Base-by-base conservation (phyloP, 495 filamentous ascomycete genomes). In the Aspergillus kassunensis region DNA sequence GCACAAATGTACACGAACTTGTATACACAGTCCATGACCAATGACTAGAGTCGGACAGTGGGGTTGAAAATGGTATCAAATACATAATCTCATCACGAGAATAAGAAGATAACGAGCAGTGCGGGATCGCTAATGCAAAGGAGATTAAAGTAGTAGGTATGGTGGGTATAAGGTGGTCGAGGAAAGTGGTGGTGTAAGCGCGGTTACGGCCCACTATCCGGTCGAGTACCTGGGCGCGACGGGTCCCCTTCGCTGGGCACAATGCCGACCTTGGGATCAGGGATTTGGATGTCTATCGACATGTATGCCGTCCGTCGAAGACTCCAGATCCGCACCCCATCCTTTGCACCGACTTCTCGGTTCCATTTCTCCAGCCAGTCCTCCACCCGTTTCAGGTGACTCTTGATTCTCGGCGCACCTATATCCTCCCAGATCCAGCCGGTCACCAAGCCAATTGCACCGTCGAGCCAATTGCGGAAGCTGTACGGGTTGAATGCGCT, bases 401-500 rank as follows among this genome's bases (percentile, higher is more conserved):
- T 65, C 67, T 96, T 96, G 10, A 84, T 78, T 18, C 71, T 78
- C 7, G 86, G 84, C 2, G 85, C 74, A 1, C 90, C 90, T 20
- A 93, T 37, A 62, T 97, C 93, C 44, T 99, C 93, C 88, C 89
- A 96, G 12, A 97, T 47, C 90, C 90, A 99, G 15, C 90, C 83
- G 3, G 93, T 97, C 23, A 88, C 64, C 35, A 96, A 62, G 0
- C 91, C 90, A 55, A 95, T 51, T 6, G 88, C 64, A 4, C 80
- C 81, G 62, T 97, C 91, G 3, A 95, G 37, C 62, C 88, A 84
- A 52, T 90, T 92, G 39, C 86, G 74, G 37, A 72, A 55, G 36
- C 72, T 77, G 66, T 80, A 90, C 16, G 92, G 91, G 53, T 84
- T 81, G 62, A 92, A 95, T 0, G 84, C 85, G 34, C 75, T 75